A percentile compares a stretch with the other conserved stretches of the same genome.
Conservation (phyloP, 768 basidiomycete species). For the Panaeolus cyanescens region DNA sequence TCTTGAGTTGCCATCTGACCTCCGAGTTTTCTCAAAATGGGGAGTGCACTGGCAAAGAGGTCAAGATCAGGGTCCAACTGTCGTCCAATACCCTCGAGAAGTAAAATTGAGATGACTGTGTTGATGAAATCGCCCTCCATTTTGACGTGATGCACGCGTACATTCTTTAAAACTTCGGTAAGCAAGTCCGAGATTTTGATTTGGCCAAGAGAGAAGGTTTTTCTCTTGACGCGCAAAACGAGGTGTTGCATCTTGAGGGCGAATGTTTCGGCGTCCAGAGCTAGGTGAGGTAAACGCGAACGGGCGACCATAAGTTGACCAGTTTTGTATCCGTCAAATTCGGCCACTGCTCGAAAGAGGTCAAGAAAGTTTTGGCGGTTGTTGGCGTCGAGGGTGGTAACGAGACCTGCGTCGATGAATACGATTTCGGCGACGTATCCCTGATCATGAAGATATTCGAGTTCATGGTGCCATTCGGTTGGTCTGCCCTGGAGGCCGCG, state of each 20-base stretch:
- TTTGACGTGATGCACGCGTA: constrained; percentile 92
- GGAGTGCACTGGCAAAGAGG: constrained; percentile 92
- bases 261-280: constrained; percentile 91
- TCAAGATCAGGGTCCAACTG: constrained; percentile 92
- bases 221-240: constrained; percentile 89
- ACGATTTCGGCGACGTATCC: constrained; percentile 95
- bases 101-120: constrained; percentile 90
- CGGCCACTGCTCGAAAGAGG: constrained; percentile 92
- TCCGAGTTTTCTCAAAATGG: constrained; percentile 90
- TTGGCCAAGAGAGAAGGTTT: constrained; percentile 96
- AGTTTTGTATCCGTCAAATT: constrained; percentile 95
- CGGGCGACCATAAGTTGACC: constrained; percentile 97
- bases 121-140: constrained; percentile 99
- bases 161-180: constrained; percentile 83
- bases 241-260: constrained; percentile 98
- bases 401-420: constrained; percentile 95
- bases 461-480: constrained; percentile 68
- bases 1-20: constrained; percentile 84
- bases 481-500: constrained; percentile 58
- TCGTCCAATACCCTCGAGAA: constrained; percentile 95
- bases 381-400: constrained; percentile 80
- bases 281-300: constrained; percentile 88
- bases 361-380: constrained; percentile 95
- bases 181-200: constrained; percentile 95
- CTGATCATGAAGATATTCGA: constrained; percentile 56